Evolutionary conservation across 2,329 filamentous ascomycete species (phyloP).

Genomic region (Trichophaea hybrida): DNA sequence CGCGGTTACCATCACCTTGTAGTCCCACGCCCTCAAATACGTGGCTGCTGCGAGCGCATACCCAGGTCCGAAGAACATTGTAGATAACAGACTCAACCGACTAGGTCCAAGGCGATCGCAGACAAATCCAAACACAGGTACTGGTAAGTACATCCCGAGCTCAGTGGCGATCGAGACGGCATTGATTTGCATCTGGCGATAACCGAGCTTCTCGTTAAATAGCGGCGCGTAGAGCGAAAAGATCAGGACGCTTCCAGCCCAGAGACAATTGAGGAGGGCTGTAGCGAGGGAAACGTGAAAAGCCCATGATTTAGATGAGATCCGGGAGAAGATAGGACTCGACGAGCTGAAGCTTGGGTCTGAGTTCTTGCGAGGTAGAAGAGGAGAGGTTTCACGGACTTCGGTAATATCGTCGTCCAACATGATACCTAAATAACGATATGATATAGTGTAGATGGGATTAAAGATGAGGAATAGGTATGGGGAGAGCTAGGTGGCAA

Average conservation of each 20-base stretch:
- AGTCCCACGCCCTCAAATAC: slow-evolving; percentile 54
- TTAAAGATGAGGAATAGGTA: too few relatives aligned
- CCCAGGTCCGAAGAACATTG: slow-evolving; percentile 59
- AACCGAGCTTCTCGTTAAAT: slow-evolving; percentile 73
- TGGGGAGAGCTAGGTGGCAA: too few relatives aligned
- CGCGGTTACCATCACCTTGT: slow-evolving; percentile 67
- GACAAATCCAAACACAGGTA: slow-evolving; percentile 74
- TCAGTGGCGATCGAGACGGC: slow-evolving; percentile 75
- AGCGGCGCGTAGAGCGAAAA: slow-evolving; percentile 89
- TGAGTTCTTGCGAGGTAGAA: background rate
- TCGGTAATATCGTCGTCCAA: background rate
- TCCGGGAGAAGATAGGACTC: background rate
- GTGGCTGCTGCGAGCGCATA: slow-evolving; percentile 72
- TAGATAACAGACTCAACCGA: slow-evolving; percentile 58
- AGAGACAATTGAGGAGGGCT: slow-evolving; percentile 35
- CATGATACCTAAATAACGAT: background rate
- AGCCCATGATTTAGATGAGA: background rate
- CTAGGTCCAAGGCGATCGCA: slow-evolving; percentile 80
- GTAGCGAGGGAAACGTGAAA: background rate
- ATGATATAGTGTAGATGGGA: background rate
- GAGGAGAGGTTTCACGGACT: background rate
- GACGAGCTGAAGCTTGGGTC: background rate
- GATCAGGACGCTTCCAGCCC: slow-evolving; percentile 79
- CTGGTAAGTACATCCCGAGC: slow-evolving; percentile 76
- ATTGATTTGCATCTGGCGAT: slow-evolving; percentile 86